Conservation (phyloP, 345 rosid species). For the Eucalyptus albens region DNA sequence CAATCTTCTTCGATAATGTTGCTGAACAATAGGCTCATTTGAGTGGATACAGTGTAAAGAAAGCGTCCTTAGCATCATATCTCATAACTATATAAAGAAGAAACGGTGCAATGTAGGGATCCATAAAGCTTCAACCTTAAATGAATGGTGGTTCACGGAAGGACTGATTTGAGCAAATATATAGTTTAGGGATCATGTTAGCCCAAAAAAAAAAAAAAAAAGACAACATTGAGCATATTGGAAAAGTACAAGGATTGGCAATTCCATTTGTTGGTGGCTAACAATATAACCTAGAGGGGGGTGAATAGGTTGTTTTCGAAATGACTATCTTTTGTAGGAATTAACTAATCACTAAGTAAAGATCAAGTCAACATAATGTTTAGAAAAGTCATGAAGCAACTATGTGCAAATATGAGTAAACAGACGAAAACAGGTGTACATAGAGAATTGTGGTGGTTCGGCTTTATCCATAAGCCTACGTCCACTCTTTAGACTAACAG, state of each 20-base stretch:
- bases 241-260: background rate
- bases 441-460: accelerated
- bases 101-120: background rate
- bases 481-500: no score
- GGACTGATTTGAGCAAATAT: background rate
- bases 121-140: background rate
- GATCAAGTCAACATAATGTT: no score
- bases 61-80: background rate
- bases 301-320: no score
- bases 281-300: no score
- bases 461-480: no score
- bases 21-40: background rate
- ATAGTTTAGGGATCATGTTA: no score
- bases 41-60: background rate
- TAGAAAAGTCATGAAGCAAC: no score
- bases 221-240: background rate
- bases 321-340: no score
- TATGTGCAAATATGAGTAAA: no score
- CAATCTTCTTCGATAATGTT: background rate
- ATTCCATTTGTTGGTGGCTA: no score
- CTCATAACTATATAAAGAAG: background rate
- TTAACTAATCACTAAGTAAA: no score
- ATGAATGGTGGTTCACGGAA: background rate
- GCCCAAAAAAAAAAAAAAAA: no score
- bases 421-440: accelerated